Conservation (phyloP, 192 early-diverging fungal genomes). For the Rhizoclosmatium globosum region DNA sequence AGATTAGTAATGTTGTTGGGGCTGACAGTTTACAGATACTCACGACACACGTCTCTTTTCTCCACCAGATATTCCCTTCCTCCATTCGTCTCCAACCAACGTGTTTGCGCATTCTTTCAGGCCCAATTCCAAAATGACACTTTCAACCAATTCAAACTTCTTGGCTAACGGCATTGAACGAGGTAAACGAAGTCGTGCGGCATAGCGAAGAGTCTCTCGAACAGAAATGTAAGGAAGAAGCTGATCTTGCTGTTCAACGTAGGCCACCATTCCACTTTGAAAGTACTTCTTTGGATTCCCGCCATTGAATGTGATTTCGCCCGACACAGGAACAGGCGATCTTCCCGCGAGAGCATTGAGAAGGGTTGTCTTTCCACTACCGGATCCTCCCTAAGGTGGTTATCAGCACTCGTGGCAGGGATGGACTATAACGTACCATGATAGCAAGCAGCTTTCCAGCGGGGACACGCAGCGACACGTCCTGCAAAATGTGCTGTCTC, state of each 20-base stretch:
- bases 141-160: conserved; percentile 46
- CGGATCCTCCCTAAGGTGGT: conserved; percentile 36
- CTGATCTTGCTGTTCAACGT: conserved; percentile 52
- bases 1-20: conserved; percentile 26
- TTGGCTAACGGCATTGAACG: conserved; percentile 33
- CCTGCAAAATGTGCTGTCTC: conserved; percentile 13
- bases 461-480: conserved; percentile 37
- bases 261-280: conserved; percentile 43
- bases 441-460: conserved; percentile 45
- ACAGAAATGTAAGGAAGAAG: conserved; percentile 66
- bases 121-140: conserved; percentile 47
- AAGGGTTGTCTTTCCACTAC: conserved; percentile 54
- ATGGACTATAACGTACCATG: conserved; percentile 28
- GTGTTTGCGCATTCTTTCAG: conserved; percentile 56
- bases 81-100: conserved; percentile 49
- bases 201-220: conserved; percentile 73
- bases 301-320: conserved; percentile 81
- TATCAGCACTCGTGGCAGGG: background rate
- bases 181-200: conserved; percentile 69
- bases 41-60: conserved; percentile 84
- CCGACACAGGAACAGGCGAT: conserved; percentile 68
- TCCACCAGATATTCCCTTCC: conserved; percentile 75
- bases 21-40: conserved; percentile 35
- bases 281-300: conserved; percentile 45
- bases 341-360: conserved; percentile 63